Conservation (phyloP, 1,139 yeast species). For the Cylindricascospora bacillispora region DNA sequence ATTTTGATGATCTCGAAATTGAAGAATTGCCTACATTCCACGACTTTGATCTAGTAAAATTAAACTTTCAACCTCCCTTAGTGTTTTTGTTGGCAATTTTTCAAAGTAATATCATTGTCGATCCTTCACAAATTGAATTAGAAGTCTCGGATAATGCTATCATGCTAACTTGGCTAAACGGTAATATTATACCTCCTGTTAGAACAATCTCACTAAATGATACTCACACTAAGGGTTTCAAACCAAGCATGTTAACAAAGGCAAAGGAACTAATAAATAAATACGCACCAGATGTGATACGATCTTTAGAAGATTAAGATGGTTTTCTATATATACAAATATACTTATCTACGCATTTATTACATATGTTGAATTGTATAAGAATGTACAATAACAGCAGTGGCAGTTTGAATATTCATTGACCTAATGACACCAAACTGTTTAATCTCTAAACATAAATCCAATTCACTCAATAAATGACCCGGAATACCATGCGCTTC, state of each 20-base stretch:
- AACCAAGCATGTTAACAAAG: slow-evolving; percentile 13
- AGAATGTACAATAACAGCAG: slow-evolving; percentile 88
- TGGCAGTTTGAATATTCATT: slow-evolving; percentile 94
- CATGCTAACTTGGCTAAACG: slow-evolving; percentile 55
- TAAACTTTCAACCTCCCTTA: slow-evolving; percentile 55
- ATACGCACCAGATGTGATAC: slow-evolving; percentile 19
- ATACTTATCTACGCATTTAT: neutral
- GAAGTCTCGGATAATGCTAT: slow-evolving; percentile 78
- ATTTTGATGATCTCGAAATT: slow-evolving; percentile 37
- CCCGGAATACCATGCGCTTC: slow-evolving; percentile 93
- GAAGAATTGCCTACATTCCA: slow-evolving; percentile 88
- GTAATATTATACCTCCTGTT: slow-evolving; percentile 52
- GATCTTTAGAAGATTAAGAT: slow-evolving; percentile 18
- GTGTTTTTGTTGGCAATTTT: slow-evolving; percentile 63
- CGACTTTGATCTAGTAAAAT: slow-evolving; percentile 62
- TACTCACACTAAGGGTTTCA: slow-evolving; percentile 19
- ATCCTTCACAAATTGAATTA: slow-evolving; percentile 78
- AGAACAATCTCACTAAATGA: slow-evolving; percentile 39
- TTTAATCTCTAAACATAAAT: slow-evolving; percentile 79
- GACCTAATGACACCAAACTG: slow-evolving; percentile 87
- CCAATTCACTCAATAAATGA: slow-evolving; percentile 65
- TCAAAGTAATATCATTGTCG: slow-evolving; percentile 53
- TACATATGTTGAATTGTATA: slow-evolving; percentile 60
- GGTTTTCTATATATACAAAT: no score
- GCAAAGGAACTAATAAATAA: slow-evolving; percentile 17